Evolutionary conservation across 495 filamentous ascomycete species (phyloP), one percentile per base, ranked within the genome.

Genomic region (Penicillium maclennaniae): DNA sequence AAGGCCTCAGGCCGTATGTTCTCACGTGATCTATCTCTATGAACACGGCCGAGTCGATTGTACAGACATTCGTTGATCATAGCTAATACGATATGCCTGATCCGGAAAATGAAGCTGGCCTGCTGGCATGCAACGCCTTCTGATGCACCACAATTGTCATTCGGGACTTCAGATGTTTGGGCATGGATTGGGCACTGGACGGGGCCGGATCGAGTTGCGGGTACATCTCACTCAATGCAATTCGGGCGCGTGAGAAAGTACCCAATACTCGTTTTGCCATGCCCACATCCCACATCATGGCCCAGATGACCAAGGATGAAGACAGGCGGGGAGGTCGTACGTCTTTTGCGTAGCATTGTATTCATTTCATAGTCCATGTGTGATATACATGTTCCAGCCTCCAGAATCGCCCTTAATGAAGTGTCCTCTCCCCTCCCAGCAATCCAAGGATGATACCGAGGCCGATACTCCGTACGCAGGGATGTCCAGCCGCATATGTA

Each of bases 181-280:
- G 41, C 16, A 21, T 45, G 23, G 43, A 41, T 51, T 56, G 53
- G 53, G 47, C 40, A 51, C 27, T 45, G 47, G 37, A 39, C 42
- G 41, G 41, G 47, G 19, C 31, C 43, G 36, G 14, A 34, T 12
- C 16, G 45, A 55, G 53, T 31, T 41, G 26, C 37, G 43, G 26
- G 43, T 46, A 26, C 49, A 20, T 38, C 4, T 25, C 28, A 25
- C 8, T 21, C 41, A n/a, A 36, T 27, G 16, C 14, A 31, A 31
- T 15, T 36, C 19, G 15, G 44, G 12, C 19, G 27, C 8, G 26
- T 7, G 36, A 7, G 43, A 26, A 36, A 17, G 44, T 47, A 47
- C 26, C 44, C 10, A n/a, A 27, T 47, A 47, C 44, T 0, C 0
- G 31, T 34, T 27, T 16, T 4, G 6, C 43, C 9, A 45, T 17